Evolutionary conservation across 2,329 filamentous ascomycete species (phyloP).

Genomic region (Phoma sp.): DNA sequence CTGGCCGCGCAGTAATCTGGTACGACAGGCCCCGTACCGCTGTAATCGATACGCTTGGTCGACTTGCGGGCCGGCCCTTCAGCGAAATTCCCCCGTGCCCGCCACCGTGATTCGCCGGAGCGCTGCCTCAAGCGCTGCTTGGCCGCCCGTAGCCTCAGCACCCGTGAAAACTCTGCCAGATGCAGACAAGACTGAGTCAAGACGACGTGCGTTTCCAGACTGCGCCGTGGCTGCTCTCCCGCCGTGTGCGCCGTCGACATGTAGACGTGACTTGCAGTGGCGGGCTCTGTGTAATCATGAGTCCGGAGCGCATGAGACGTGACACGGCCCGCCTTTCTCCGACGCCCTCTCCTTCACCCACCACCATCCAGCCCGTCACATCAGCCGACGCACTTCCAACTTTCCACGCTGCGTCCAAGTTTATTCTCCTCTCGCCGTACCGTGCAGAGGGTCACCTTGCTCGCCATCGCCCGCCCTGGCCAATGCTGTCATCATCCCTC

Average conservation of each 20-base stretch:
- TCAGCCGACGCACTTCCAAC: constrained; percentile 36
- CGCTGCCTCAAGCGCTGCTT: constrained; percentile 2
- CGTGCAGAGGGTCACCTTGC: constrained; percentile 34
- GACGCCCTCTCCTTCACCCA: constrained; percentile 4
- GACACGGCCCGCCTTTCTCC: constrained; percentile 27
- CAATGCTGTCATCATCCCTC: constrained; percentile 43
- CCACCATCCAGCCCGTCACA: constrained; percentile 17
- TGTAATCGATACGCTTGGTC: constrained; percentile 34
- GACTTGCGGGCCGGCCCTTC: constrained; percentile 43
- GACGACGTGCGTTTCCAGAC: constrained; percentile 2
- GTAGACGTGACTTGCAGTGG: constrained; percentile 11
- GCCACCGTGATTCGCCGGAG: constrained; percentile 31
- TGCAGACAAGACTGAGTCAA: constrained; percentile 22
- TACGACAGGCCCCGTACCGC: constrained; percentile 38
- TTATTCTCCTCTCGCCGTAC: constrained; percentile 4
- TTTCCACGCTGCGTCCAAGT: constrained; percentile 12
- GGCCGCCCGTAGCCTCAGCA: not conserved
- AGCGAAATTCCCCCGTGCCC: constrained; percentile 30
- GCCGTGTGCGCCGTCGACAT: constrained; percentile 13
- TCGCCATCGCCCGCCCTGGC: constrained; percentile 11
- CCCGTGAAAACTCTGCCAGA: constrained; percentile 34
- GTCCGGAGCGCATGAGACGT: constrained; percentile 22
- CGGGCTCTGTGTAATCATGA: constrained; percentile 23
- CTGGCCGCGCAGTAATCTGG: constrained; percentile 15
- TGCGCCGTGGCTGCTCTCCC: constrained; percentile 18